phyloP scores from a whole-genome alignment of 352 stramenopile genomes.

The Labyrinthula sp. region DNA sequence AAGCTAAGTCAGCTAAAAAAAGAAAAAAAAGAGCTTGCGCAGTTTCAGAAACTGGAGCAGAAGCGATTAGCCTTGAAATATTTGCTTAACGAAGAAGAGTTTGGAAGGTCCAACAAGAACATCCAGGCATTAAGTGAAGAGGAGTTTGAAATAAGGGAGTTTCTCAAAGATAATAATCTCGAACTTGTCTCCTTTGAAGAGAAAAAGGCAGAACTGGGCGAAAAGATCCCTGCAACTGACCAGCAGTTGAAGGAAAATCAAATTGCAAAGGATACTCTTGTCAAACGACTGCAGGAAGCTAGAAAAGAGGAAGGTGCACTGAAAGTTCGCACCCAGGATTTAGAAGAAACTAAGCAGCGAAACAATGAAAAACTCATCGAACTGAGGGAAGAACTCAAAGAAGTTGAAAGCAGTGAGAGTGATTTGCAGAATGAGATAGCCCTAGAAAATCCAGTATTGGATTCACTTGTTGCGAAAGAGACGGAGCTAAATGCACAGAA shows the following conservation, averaged over 20 bases:
- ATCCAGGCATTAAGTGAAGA: conserved; percentile 8
- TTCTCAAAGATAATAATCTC: no score
- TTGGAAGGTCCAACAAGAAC: conserved; percentile 7
- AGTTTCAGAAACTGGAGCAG: conserved; percentile 80
- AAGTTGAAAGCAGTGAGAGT: conserved; percentile 1
- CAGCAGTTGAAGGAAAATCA: no score
- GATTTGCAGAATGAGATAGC: conserved; percentile 26
- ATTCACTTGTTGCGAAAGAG: conserved; percentile 7
- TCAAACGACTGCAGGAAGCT: no score
- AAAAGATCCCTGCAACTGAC: no score
- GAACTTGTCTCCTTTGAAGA: no score
- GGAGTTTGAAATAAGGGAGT: conserved; percentile 15
- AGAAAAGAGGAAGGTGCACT: no score
- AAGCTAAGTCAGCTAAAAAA: conserved; percentile 69
- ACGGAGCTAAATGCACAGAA: conserved; percentile 26
- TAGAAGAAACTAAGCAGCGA: no score
- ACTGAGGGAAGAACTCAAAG: conserved; percentile 8
- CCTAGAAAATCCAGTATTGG: no score
- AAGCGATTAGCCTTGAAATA: conserved; percentile 84
- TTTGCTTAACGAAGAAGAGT: conserved; percentile 48
- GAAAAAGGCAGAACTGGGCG: no score
- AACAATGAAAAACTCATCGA: conserved; percentile 24
- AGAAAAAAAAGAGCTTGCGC: conserved; percentile 90
- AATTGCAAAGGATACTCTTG: no score
- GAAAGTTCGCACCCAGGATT: no score